Percentiles rank a stretch among this genome's conserved stretches.
phyloP scores from a whole-genome alignment of 805 yeast genomes.

The Metschnikowia sp. region DNA sequence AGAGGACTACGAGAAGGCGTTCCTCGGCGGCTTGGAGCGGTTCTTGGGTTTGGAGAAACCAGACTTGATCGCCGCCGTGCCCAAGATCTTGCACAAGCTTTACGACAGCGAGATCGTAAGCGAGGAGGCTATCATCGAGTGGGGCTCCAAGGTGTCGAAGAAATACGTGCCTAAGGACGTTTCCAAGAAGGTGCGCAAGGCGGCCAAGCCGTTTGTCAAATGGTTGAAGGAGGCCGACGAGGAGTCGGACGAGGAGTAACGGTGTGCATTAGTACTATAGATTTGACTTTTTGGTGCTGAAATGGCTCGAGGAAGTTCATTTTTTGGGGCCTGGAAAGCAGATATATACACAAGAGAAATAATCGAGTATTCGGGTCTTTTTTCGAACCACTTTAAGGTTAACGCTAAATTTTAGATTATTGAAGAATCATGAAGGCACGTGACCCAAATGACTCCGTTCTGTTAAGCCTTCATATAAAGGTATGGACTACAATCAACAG shows the following conservation, averaged over 20 bases:
- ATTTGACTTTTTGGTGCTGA: no score
- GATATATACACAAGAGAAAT: no score
- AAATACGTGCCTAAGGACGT: conserved; percentile 90
- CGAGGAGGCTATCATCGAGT: conserved; percentile 75
- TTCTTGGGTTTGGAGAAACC: conserved; percentile 80
- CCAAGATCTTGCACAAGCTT: conserved; percentile 75
- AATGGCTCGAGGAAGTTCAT: no score
- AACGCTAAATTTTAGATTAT: no score
- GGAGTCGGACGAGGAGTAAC: conserved; percentile 63
- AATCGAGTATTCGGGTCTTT: no score
- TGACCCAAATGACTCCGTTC: no score
- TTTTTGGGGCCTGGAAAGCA: no score
- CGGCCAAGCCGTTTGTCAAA: conserved; percentile 91
- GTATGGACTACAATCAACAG: no score
- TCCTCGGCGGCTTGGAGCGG: conserved; percentile 95
- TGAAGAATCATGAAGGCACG: no score
- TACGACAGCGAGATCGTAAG: conserved; percentile 82
- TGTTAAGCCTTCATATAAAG: no score
- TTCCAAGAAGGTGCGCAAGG: conserved; percentile 90
- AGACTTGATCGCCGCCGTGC: conserved; percentile 61
- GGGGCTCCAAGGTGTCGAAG: conserved; percentile 91
- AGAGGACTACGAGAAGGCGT: conserved; percentile 75
- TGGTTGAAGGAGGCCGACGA: conserved; percentile 96
- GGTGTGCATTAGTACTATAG: no score
- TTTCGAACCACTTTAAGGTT: no score